A percentile compares a stretch with the other conserved stretches of the same genome.
phyloP scores from a whole-genome alignment of 2,329 filamentous ascomycete species.

The Aspergillus sp. region DNA sequence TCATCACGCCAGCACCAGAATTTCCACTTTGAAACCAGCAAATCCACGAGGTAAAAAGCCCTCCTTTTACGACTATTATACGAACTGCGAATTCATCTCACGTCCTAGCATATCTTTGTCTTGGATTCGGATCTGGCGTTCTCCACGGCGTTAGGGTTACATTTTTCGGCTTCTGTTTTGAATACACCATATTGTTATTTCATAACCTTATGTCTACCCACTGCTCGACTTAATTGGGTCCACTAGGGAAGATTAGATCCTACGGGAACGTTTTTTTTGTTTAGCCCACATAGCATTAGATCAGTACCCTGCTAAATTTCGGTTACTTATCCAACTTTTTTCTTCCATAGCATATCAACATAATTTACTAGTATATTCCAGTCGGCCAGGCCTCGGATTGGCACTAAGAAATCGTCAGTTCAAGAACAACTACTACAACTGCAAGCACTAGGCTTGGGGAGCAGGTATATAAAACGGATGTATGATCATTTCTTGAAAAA shows the following conservation, averaged over 20 bases:
- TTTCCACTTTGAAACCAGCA: background rate
- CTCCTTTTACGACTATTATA: constrained; percentile 6
- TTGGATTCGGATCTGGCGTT: background rate
- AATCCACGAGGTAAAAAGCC: background rate
- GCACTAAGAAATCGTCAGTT: too few species aligned
- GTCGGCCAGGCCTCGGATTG: too few species aligned
- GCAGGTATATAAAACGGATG: background rate
- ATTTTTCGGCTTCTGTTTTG: background rate
- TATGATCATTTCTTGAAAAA: background rate
- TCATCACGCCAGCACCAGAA: constrained; percentile 30
- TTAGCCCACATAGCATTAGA: too few species aligned
- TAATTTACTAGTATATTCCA: too few species aligned
- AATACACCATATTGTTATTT: background rate
- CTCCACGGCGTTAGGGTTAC: background rate
- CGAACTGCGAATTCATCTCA: background rate
- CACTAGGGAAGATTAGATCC: too few species aligned
- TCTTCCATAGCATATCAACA: too few species aligned
- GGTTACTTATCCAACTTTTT: too few species aligned
- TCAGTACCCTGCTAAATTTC: too few species aligned
- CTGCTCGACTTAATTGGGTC: too few species aligned
- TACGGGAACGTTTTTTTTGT: too few species aligned
- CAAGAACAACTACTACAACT: too few species aligned
- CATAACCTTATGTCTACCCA: background rate
- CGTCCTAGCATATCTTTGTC: background rate
- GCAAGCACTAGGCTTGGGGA: too few species aligned